Base-by-base conservation (phyloP, 108 stramenopile genomes). In the Skeletonema potamos region DNA sequence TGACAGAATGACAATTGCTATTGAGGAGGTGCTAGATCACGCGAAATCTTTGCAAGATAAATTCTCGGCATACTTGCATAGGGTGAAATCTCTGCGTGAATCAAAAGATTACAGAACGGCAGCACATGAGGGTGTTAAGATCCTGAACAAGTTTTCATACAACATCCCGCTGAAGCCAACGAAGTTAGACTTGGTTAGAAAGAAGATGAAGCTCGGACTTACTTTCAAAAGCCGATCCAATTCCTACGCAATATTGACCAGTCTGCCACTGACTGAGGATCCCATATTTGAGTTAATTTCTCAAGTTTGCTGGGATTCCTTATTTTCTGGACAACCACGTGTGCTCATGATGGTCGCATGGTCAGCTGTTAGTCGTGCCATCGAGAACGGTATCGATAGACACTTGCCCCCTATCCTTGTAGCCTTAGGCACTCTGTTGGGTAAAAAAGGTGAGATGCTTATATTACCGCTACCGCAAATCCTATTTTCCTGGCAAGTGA, bases 21-120 rank as follows among this genome's bases (percentile, higher is more conserved):
- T 70, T 22, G 70, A 63, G 34, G 44, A 48, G 58, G 69, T 77
- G 34, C 32, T 77, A n/a, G 29, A 44, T 7, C 55, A 71, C 18
- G 76, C 68, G 0, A 64, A 27, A 37, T 46, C 41, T 26, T 33
- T 71, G 34, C 28, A 70, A 12, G 76, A 77, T 13, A 77, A 70
- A 13, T 48, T 55, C 15, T 29, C 55, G 12, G 76, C 76, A 4
- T 41, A 55, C 61, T 24, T 43, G 7, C 61, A 4, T 36, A 54
- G 6, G 39, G 62, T 18, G 62, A 58, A 30, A 29, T 18, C 24
- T 27, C 55, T 30, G 39, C 24, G 46, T 1, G 39, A 26, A 18
- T 32, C 20, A 62, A 60, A n/a, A 26, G 59, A 68, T 60, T 46
- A 74, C 11, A 46, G 12, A 15, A 6, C 60, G 13, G 74, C 34